Evolutionary conservation across 2,329 filamentous ascomycete species (phyloP), one percentile per base, ranked within the genome.

Genomic region (Hortaea werneckii): DNA sequence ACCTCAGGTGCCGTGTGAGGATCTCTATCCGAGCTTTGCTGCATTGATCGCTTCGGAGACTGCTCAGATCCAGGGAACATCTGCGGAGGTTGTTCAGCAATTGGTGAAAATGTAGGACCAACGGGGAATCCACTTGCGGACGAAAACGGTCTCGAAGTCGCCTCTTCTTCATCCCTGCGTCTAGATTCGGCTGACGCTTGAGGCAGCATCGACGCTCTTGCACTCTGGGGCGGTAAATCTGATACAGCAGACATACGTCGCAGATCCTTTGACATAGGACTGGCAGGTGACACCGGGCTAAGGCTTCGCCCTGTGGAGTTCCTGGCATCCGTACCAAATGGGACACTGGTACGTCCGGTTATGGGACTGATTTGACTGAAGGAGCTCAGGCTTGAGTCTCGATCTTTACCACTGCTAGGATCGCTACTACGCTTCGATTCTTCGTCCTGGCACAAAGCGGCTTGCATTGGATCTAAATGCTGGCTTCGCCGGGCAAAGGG

Each of bases 401-500:
- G 48, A 30, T 51, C 43, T 29, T 49, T 51, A 9, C 48, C 29
- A 9, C 35, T 45, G 13, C 56, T 55, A 26, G 59, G 56, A 29
- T 58, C 53, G 34, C 55, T 60, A 20, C 53, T 57, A 5, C 47
- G 45, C 41, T 55, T 56, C 10, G 50, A 55, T 5, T 58, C 54
- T 9, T 54, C 53, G 32, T 62, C 55, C 11, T 51, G 47, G 27
- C 49, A 56, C 11, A 55, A 50, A n/a, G 52, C 53, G 8, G 44
- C 44, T 48, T 59, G 56, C 41, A 44, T 40, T 7, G 57, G 54
- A 40, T 65, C 60, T 20, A 63, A 45, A 28, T 54, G 52, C 44
- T 62, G 62, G 43, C 60, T 64, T 30, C 57, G 46, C 6, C 62
- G 54, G 8, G 63, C 60, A 43, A 66, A 66, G 3, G 59, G 58